phyloP scores from a whole-genome alignment of 352 stramenopile species.

The Pythium vanterpoolii region DNA sequence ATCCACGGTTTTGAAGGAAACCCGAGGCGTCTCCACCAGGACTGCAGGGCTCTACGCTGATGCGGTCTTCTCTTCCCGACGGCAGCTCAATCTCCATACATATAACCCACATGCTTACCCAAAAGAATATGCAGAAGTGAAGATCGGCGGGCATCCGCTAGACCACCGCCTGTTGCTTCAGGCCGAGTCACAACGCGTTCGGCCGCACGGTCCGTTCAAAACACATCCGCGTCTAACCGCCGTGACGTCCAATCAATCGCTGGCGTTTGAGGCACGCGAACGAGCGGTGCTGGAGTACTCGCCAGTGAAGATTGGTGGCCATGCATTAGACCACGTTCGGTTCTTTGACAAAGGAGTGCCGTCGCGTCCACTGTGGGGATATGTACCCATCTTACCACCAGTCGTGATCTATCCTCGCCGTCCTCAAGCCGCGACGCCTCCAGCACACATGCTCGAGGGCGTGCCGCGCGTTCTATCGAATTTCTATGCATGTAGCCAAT shows the following conservation, averaged over 20 bases:
- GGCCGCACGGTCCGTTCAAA: slow-evolving; percentile 17
- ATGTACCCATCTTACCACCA: neutral
- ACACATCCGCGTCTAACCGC: neutral
- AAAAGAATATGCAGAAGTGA: slow-evolving; percentile 53
- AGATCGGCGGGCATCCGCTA: slow-evolving; percentile 67
- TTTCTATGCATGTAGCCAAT: slow-evolving; percentile 64
- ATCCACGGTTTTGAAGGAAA: neutral
- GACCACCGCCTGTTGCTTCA: slow-evolving; percentile 53
- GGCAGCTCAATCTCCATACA: slow-evolving; percentile 55
- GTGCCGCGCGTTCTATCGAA: slow-evolving; percentile 24
- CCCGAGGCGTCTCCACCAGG: neutral
- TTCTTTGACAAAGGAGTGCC: slow-evolving; percentile 58
- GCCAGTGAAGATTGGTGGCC: slow-evolving; percentile 72
- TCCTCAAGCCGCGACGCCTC: neutral
- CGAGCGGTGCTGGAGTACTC: slow-evolving; percentile 50
- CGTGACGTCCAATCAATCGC: slow-evolving; percentile 28
- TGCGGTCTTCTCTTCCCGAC: slow-evolving; percentile 15
- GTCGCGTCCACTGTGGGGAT: slow-evolving; percentile 58
- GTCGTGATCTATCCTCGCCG: neutral
- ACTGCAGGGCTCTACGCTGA: neutral
- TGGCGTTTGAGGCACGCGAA: slow-evolving; percentile 33
- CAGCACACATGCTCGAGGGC: neutral
- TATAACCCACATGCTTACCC: slow-evolving; percentile 31
- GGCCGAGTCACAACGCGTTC: slow-evolving; percentile 7
- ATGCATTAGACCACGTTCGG: slow-evolving; percentile 72